These are phyloP conservation scores for Leishmania amazonensis DNA, from an alignment of 208 protist genomes.

Conservation along the genomic window DNA sequence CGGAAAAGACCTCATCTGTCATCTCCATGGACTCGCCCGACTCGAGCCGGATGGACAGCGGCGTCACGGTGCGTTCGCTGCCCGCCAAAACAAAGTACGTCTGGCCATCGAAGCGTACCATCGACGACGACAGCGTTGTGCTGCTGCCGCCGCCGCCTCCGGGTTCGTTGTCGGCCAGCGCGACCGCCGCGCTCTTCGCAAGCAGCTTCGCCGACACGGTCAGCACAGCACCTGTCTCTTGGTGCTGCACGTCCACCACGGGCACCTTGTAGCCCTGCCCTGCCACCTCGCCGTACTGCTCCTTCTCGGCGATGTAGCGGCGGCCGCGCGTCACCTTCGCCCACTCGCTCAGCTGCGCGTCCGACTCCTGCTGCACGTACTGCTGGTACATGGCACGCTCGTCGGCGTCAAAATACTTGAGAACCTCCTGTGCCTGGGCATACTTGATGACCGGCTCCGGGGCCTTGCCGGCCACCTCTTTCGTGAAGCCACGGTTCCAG, in stretches of 20 bases:
- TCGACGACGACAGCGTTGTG: neutral
- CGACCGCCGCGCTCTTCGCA: conserved; percentile 33
- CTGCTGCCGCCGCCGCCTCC: neutral
- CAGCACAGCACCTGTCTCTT: conserved; percentile 54
- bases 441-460: conserved; percentile 77
- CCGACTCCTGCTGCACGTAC: conserved; percentile 71
- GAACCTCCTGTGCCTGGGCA: conserved; percentile 62
- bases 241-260: conserved; percentile 70
- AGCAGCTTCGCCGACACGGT: conserved; percentile 56
- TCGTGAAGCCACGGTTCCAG: conserved; percentile 60
- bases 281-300: conserved; percentile 78
- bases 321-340: conserved; percentile 42
- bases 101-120: conserved; percentile 56
- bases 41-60: conserved; percentile 70
- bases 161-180: neutral
- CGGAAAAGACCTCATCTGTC: conserved; percentile 68
- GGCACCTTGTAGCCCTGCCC: conserved; percentile 41
- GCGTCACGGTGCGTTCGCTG: conserved; percentile 54
- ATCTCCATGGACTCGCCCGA: conserved; percentile 71
- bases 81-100: conserved; percentile 37
- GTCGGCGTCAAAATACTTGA: conserved; percentile 76
- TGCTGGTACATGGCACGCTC: conserved; percentile 82
- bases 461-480: conserved; percentile 55
- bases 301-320: conserved; percentile 64
- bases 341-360: conserved; percentile 67